These are phyloP conservation scores for Trichocomaceae sp. DNA, from an alignment of 2,329 filamentous ascomycete genomes.

Conservation along the genomic window DNA sequence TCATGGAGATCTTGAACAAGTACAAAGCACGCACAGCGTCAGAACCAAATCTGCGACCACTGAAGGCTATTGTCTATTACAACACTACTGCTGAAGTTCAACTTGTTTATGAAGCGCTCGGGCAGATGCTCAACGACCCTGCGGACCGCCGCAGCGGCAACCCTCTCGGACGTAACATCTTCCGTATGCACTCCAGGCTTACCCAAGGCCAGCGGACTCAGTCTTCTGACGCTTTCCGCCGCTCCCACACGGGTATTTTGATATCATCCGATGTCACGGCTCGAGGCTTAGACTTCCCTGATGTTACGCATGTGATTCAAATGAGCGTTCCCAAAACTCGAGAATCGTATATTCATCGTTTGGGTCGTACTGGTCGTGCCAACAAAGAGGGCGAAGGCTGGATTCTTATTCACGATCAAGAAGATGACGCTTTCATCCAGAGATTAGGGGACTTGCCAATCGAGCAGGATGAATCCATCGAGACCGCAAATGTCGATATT, in stretches of 20 bases:
- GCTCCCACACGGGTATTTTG: conserved; percentile 55
- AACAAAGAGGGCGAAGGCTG: conserved; percentile 58
- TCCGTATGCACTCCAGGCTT: conserved; percentile 73
- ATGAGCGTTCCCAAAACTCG: conserved; percentile 57
- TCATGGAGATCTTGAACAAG: conserved; percentile 67
- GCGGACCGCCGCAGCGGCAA: conserved; percentile 23
- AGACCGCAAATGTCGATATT: conserved; percentile 32
- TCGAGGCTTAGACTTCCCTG: conserved; percentile 75
- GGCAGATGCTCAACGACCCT: conserved; percentile 39
- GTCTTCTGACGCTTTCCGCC: conserved; percentile 66
- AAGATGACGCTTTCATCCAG: conserved; percentile 44
- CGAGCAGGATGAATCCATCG: conserved; percentile 41
- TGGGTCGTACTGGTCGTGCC: conserved; percentile 68
- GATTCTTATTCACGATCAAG: conserved; percentile 50
- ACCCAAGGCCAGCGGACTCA: conserved; percentile 62
- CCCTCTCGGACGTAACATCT: conserved; percentile 33
- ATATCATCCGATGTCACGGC: conserved; percentile 76
- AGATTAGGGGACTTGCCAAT: conserved; percentile 52
- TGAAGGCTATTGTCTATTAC: conserved; percentile 96
- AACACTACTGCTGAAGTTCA: conserved; percentile 69
- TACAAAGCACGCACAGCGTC: conserved; percentile 44
- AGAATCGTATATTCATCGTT: conserved; percentile 69
- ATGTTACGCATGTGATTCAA: conserved; percentile 74
- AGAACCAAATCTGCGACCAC: conserved; percentile 50
- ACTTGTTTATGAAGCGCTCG: conserved; percentile 55